Evolutionary conservation across 306 rosid genomes (phyloP).

Genomic region (Gynostemma pentaphyllum): DNA sequence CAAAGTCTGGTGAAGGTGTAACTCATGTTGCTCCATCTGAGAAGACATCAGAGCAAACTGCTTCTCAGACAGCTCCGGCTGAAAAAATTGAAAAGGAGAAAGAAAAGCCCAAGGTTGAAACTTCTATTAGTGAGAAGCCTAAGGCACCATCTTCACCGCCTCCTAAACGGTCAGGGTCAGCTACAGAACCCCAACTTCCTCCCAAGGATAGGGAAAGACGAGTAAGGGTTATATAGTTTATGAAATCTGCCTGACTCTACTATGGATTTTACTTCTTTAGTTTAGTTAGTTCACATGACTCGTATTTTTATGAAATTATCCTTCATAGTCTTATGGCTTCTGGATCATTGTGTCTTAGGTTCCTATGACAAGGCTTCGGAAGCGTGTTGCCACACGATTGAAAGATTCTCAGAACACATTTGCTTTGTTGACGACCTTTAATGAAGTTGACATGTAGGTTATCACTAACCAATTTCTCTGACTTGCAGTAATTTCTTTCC

Average conservation of each 20-base stretch:
- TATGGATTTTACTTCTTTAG: neutral
- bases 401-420: constrained; percentile 83
- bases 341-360: constrained; percentile 33
- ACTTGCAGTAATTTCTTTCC: neutral
- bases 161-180: constrained; percentile 39
- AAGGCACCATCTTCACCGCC: constrained; percentile 31
- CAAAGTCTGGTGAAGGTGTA: constrained; percentile 65
- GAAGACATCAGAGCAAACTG: constrained; percentile 32
- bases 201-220: constrained; percentile 77
- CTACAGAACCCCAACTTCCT: constrained; percentile 72
- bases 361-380: constrained; percentile 77
- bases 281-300: neutral
- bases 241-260: neutral
- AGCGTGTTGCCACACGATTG: constrained; percentile 58
- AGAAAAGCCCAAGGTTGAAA: constrained; percentile 41
- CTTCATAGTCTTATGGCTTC: neutral
- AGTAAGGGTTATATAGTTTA: constrained; percentile 27
- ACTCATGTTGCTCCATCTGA: constrained; percentile 66
- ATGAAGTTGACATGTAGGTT: constrained; percentile 82
- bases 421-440: constrained; percentile 77
- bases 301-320: neutral
- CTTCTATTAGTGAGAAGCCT: constrained; percentile 30
- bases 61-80: constrained; percentile 30
- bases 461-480: neutral
- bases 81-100: constrained; percentile 35